Evolutionary conservation across 2,329 filamentous ascomycete genomes (phyloP), one percentile per base, ranked within the genome.

Genomic region (Leptosphaerulina australis): DNA sequence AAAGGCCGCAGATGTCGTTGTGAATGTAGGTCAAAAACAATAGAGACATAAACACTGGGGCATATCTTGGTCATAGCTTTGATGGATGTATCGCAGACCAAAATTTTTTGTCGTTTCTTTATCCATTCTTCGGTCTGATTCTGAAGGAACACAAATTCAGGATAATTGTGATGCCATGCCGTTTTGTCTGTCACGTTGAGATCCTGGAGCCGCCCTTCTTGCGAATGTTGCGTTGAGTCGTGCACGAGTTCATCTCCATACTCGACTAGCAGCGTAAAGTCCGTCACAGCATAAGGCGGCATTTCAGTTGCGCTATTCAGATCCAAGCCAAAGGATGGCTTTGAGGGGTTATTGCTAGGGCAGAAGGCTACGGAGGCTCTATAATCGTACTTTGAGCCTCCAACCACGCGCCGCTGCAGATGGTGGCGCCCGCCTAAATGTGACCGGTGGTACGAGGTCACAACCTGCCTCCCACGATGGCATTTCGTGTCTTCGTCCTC

Each of bases 251-350:
- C 56, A 21, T 64, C 56, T 5, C 67, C 68, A 15, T 68, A 70
- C 44, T 73, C 70, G 17, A 77, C 71, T 25, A 73, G 69, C 71
- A 79, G 76, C 44, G 68, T 65, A 30, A 78, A 77, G 7, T 71
- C 62, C 2, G 56, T 54, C 3, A 70, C 57, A 6, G 58, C 46
- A 37, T 62, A 69, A 2, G 63, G 55, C 17, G 59, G 53, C 8
- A 59, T 41, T 2, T 48, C 41, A 2, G 60, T 31, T 3, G 53
- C 50, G 14, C 24, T 48, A 11, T 46, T 43, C 26, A 57, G 50
- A 11, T 54, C 29, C 24, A 53, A 37, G 22, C 47, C 41, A 5
- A 59, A 44, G 17, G 59, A 55, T 12, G 64, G 58, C 10, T 59
- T 50, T 14, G 63, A 39, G 15, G 55, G 44, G 12, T 59, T 55